Evolutionary conservation across 164 flowering plant species (phyloP), one percentile per base, ranked within the genome.

Genomic region (Piper betle): DNA sequence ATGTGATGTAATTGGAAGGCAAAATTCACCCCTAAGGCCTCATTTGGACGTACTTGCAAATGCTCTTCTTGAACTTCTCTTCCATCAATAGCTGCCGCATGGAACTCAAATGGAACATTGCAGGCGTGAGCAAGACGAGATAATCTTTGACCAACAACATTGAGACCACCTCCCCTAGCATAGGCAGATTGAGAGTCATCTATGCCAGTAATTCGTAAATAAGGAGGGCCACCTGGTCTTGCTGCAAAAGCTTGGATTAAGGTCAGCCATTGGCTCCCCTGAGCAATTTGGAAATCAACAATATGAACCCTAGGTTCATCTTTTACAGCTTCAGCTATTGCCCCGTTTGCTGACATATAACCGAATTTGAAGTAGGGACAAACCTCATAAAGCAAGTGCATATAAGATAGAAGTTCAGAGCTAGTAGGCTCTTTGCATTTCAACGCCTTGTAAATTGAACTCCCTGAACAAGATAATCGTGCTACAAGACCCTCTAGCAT

Each of bases 301-400:
- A 88, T 88, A 70, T 88, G 96, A 57, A 88, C 68, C 37, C 63
- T 62, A 55, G 64, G 72, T 70, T 88, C 96, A 63, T 77, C 79
- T 64, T 78, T 85, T 76, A 85, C 59, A 17, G 91, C 96, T 61
- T 88, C 96, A 20, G 84, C 90, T 53, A 88, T 85, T 17, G 89
- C 96, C 41, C 91, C 91, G 67, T 87, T 87, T 38, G 91, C 91
- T 4, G 96, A 85, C 80, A 85, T 62, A 52, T 82, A 84, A 0
- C 84, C 96, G 61, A 87, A 87, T 69, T 87, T 87, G 80, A 85
- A 87, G 65, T 84, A 85, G 6, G 96, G 96, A 71, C 96, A 87
- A 53, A 71, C 68, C 71, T 87, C 89, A 67, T 76, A 87, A n/a
- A 87, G 79, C 50, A 80, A 37, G 53, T 82, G 83, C 91, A 88